Base-by-base conservation (phyloP, 2,329 filamentous ascomycete genomes). In the Fusarium virguliforme region DNA sequence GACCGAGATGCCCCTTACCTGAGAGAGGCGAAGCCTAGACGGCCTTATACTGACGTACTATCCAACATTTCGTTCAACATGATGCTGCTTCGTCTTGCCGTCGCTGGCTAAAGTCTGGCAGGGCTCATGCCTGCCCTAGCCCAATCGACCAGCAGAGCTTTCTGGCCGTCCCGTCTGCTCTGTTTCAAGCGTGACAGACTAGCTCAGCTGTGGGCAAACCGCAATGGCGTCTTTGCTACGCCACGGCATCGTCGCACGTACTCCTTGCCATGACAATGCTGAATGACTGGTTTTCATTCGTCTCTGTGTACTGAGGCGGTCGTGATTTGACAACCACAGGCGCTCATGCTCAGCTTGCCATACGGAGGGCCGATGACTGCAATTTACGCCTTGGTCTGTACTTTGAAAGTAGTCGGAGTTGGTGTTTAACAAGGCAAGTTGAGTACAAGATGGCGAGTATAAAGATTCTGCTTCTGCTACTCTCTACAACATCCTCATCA, bases 161-260 rank as follows among this genome's bases (percentile, higher is more conserved):
- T n/a, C 43, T 28, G 43, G 8, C 26, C 43, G 24, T 18, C 13
- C 22, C 2, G 22, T 43, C 40, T 22, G 40, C 22, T 43, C 18
- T 22, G 18, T 43, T 43, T 43, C 40, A 43, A 15, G 40, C 40
- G 15, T 46, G 37, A 40, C 37, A 18, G 18, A n/a, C n/a, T 34
- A 18, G 8, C 43, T 6, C 24, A 48, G 43, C 13, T 48, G 43
- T 28, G 43, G 26, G 24, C 43, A 48, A 48, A 28, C 28, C 43
- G 24, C 24, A 10, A 34, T 34, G 32, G 32, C 32, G 32, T 10
- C 32, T 34, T n/a, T 48, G 28, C 43, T 48, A 48, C 43, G 43
- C 43, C 43, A 48, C 43, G 43, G 43, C 24, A 48, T 28, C 26
- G 43, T 48, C 43, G 24, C 43, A n/a, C 43, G 24, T 24, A n/a